Base-by-base conservation (phyloP, 805 yeast genomes). In the Clavispora vitiphila region DNA sequence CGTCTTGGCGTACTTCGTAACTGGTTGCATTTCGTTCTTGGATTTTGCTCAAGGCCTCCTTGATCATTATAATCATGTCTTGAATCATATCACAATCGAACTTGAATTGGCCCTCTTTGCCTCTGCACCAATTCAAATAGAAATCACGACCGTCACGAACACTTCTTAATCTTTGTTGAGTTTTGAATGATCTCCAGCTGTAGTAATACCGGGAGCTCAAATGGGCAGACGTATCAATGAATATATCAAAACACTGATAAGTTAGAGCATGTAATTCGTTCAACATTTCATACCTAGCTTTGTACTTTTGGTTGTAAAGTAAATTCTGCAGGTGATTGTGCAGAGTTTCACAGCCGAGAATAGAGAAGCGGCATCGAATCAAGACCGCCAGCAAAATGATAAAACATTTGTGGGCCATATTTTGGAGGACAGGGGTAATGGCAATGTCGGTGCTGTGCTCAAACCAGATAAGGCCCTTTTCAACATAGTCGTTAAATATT, bases 141-240 rank as follows among this genome's bases (percentile, higher is more conserved):
- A 40, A 51, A 12, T 49, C 54, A 2, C 52, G 44, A 1, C 54
- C 54, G 9, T 34, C 35, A 12, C 50, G 39, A 3, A 43, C 41
- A 7, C 16, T 16, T 8, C 34, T 40, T 37, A 51, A 40, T 18
- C 39, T 38, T 10, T 44, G 45, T 23, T 49, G 52, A 9, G 53
- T 54, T 29, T 48, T 51, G 15, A 37, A n/a, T 15, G 46, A 48
- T 12, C 54, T 23, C 55, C 55, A 51, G 37, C 54, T 45, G 44
- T 51, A 51, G 41, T 49, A 51, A 25, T 50, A 51, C 20, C 55
- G 36, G 18, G 51, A 41, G 16, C 44, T 46, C 41, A 51, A 40
- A 14, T 36, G 42, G 23, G 48, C 37, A 35, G 49, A 43, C 7
- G 43, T 31, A 18, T 30, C 41, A n/a, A 41, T 19, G 18, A 49